Evolutionary conservation across 768 basidiomycete genomes (phyloP).

Genomic region (Pleurotus eryngii): DNA sequence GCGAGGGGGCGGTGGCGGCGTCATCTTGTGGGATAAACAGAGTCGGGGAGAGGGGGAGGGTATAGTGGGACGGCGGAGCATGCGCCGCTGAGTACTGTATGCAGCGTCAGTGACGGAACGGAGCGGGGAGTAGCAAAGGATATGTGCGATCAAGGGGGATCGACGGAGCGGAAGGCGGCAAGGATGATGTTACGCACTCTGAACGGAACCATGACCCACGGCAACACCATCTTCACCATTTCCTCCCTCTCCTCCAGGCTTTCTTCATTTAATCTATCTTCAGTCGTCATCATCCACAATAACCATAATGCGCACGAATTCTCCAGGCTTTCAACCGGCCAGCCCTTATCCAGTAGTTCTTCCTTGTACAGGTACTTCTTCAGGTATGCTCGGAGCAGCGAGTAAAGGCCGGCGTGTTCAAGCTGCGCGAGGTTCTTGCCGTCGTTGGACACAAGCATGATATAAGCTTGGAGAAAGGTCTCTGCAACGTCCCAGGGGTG

Average conservation of each 20-base stretch:
- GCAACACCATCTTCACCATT: conserved; percentile 33
- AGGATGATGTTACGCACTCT: conserved; percentile 30
- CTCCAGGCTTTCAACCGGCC: conserved; percentile 47
- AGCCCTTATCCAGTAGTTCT: conserved; percentile 29
- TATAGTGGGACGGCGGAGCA: conserved; percentile 60
- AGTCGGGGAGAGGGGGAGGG: conserved; percentile 42
- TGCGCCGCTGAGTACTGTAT: conserved; percentile 51
- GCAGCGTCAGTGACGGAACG: conserved; percentile 3
- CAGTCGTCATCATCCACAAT: conserved; percentile 49
- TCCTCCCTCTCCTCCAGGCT: conserved; percentile 21
- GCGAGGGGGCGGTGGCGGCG: conserved; percentile 6
- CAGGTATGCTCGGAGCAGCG: conserved; percentile 24
- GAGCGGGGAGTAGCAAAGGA: conserved; percentile 6
- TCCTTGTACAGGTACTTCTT: conserved; percentile 31
- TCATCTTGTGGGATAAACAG: conserved; percentile 9
- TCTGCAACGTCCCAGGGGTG: conserved; percentile 28
- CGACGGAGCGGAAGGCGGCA: too few relatives aligned
- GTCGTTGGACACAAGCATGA: conserved; percentile 58
- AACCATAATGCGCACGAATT: conserved; percentile 53
- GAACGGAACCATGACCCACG: conserved; percentile 47
- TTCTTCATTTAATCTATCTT: conserved; percentile 29
- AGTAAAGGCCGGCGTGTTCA: conserved; percentile 38
- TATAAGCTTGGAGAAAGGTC: conserved; percentile 43
- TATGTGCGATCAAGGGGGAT: too few relatives aligned
- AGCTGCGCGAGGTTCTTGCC: conserved; percentile 50